Base-by-base conservation (phyloP, 306 rosid species). In the Macrotyloma uniflorum region DNA sequence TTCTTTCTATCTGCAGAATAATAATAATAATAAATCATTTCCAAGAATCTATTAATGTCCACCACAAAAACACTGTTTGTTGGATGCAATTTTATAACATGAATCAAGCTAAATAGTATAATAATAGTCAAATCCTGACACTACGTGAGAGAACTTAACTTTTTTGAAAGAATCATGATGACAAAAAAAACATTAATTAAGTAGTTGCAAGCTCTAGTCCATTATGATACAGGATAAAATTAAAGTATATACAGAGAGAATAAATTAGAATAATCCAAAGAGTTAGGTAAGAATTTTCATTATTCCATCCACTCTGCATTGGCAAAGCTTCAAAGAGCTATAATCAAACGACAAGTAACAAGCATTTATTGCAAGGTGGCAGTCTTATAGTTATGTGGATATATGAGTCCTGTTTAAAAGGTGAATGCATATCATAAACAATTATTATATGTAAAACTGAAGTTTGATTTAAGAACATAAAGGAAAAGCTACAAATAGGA, bases 261-360 rank as follows among this genome's bases (percentile, higher is more conserved):
- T 36, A 83, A 46, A 59, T 54, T 77, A 64, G 72, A 77, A 72
- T 64, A 72, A 55, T 65, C 70, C 58, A 43, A 65, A 64, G 78
- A 65, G 86, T 71, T 83, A 77, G 83, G 79, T 72, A 83, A 32
- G 79, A 77, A 66, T 54, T 77, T 82, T 50, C 40, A 71, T 71
- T 51, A 45, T 64, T 62, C 55, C 10, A 63, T 63, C 72, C 70
- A 69, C 70, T 77, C 57, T 64, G 35, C 78, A 38, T 40, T 70
- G 51, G 45, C 18, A 61, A 65, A 76, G 35, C 45, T 64, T 66
- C 72, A n/a, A 61, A 40, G 51, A 69, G 76, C 74, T 38, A 36
- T 69, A 50, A 51, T 47, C 30, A 42, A 82, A 42, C 6, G 82
- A 77, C 82, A 83, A 32, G 57, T 54, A 71, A 68, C 79, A 40